A percentile compares a stretch with the other conserved stretches of the same genome.
Conservation (phyloP, 2,329 filamentous ascomycete species). For the Penicillium sp. region DNA sequence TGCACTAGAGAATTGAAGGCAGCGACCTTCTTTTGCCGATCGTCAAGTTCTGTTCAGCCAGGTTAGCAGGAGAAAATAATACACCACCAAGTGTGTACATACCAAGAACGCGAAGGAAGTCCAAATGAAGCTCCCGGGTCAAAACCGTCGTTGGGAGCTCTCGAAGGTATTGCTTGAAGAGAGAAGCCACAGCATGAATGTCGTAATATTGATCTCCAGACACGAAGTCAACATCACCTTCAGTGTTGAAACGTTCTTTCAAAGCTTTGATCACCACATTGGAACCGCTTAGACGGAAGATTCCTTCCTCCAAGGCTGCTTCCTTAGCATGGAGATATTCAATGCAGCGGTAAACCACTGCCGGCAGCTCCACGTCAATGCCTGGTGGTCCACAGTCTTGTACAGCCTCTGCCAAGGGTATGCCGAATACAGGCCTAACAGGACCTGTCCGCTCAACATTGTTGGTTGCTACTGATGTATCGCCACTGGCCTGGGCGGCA, state of each 20-base stretch:
- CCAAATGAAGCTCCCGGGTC: slow-evolving; percentile 83
- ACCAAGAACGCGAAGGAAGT: slow-evolving; percentile 79
- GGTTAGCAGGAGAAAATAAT: slow-evolving; percentile 9
- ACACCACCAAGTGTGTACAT: slow-evolving; percentile 26
- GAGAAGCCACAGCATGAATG: slow-evolving; percentile 90
- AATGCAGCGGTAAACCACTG: slow-evolving; percentile 92
- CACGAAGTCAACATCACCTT: slow-evolving; percentile 86
- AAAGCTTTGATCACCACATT: slow-evolving; percentile 90
- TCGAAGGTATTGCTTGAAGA: slow-evolving; percentile 90
- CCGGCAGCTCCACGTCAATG: slow-evolving; percentile 73
- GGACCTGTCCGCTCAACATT: slow-evolving; percentile 53
- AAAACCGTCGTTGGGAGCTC: slow-evolving; percentile 90
- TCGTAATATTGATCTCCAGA: slow-evolving; percentile 81
- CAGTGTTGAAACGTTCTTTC: slow-evolving; percentile 87
- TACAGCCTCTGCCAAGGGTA: slow-evolving; percentile 81
- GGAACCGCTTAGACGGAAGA: slow-evolving; percentile 95
- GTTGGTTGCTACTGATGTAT: slow-evolving; percentile 48
- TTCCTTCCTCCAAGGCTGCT: slow-evolving; percentile 83
- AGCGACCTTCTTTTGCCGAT: slow-evolving; percentile 72
- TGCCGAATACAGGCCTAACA: slow-evolving; percentile 76
- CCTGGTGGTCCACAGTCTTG: slow-evolving; percentile 72
- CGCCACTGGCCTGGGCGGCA: slow-evolving; percentile 38
- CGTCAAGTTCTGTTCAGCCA: slow-evolving; percentile 61
- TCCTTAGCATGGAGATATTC: slow-evolving; percentile 85
- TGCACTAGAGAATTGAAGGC: slow-evolving; percentile 77